These are phyloP conservation scores for Puccinia triticina DNA, from an alignment of 1,284 basidiomycete genomes.

Conservation along the genomic window DNA sequence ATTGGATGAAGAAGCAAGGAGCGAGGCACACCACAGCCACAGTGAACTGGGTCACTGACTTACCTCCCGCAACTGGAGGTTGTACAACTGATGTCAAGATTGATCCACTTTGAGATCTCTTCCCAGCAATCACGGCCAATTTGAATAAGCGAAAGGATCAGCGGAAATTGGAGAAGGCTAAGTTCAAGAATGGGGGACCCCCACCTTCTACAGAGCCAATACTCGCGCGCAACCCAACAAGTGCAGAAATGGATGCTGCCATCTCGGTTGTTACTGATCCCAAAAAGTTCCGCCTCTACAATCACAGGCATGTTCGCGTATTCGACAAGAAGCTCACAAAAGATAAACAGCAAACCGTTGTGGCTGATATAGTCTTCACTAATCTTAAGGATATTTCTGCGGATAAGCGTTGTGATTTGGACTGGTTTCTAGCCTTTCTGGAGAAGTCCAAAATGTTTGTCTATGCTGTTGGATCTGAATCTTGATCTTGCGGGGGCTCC, in stretches of 20 bases:
- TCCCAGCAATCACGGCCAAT: too few species aligned
- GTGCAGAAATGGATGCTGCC: background rate
- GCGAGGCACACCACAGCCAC: too few species aligned
- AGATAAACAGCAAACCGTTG: background rate
- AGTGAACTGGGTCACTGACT: too few species aligned
- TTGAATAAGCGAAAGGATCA: too few species aligned
- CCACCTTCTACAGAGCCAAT: too few species aligned
- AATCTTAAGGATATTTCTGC: background rate
- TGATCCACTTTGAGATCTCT: too few species aligned
- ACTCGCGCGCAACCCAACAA: background rate
- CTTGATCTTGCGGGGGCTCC: background rate
- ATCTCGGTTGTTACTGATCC: background rate
- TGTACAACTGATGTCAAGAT: too few species aligned
- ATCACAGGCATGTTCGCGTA: background rate
- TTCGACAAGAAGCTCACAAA: background rate
- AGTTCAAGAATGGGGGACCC: too few species aligned
- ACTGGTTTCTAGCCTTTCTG: background rate
- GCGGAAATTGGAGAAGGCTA: too few species aligned
- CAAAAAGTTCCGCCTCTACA: background rate
- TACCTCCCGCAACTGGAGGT: too few species aligned
- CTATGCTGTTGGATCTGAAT: background rate
- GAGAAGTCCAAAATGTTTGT: background rate
- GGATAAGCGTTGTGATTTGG: background rate
- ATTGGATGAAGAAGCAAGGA: too few species aligned
- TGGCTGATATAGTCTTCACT: background rate